Conservation (phyloP, 2,329 filamentous ascomycete species). For the Claviceps arundinis region DNA sequence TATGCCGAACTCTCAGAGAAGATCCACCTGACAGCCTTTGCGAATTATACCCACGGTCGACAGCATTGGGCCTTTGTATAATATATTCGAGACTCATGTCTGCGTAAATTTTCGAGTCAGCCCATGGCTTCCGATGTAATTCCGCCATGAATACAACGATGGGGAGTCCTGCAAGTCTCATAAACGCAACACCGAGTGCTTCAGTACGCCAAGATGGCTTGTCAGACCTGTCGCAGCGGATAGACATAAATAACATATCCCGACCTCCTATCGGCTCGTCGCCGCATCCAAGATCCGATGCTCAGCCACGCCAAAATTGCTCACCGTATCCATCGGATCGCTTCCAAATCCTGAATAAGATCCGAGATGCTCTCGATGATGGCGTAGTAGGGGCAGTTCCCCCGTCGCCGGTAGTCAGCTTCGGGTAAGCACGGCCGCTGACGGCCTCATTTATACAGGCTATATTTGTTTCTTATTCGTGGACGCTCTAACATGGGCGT, state of each 20-base stretch:
- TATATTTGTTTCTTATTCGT: not conserved
- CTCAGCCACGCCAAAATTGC: slow-evolving; percentile 20
- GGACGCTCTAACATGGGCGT: not conserved
- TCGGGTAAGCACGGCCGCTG: slow-evolving; percentile 15
- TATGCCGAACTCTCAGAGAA: slow-evolving; percentile 1
- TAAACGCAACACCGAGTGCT: not conserved
- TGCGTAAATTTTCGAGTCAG: slow-evolving; percentile 1
- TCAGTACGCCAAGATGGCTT: not conserved
- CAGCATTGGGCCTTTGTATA: not conserved
- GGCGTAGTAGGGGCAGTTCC: slow-evolving; percentile 13
- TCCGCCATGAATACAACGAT: slow-evolving; percentile 4
- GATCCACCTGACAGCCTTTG: slow-evolving; percentile 1
- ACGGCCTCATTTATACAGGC: not conserved
- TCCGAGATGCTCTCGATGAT: slow-evolving; percentile 11
- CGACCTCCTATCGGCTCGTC: not conserved
- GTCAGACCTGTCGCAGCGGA: slow-evolving; percentile 4
- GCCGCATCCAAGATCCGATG: not conserved
- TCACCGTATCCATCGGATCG: slow-evolving; percentile 14
- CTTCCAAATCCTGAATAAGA: slow-evolving; percentile 7
- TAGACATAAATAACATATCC: slow-evolving; percentile 5
- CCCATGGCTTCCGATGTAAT: slow-evolving; percentile 2
- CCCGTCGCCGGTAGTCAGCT: slow-evolving; percentile 10
- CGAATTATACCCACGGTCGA: slow-evolving; percentile 4
- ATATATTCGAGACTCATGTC: slow-evolving; percentile 3
- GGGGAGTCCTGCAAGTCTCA: not conserved